Evolutionary conservation across 768 basidiomycete genomes (phyloP), one percentile per base, ranked within the genome.

Genomic region (Suillus lakei): DNA sequence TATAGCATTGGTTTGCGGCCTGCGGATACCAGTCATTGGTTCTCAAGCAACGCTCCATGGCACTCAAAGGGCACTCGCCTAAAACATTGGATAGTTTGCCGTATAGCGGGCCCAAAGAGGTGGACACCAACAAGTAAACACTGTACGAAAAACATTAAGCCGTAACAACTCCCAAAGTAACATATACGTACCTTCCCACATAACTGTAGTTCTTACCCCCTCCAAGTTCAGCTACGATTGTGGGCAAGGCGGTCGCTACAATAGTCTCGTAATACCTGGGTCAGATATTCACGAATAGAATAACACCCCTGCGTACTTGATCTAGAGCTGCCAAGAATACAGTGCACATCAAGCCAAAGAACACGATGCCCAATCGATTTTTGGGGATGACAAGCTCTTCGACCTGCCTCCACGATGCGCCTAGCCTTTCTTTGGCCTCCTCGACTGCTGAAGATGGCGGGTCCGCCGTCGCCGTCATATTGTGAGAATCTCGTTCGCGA

Each of bases 171-270:
- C 16, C 28, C 30, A 5, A 36, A 53, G 30, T 30, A 60, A 54
- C 21, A 63, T 18, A 39, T 48, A 59, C 69, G 16, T 60, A 81
- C 81, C 77, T 83, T 50, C 83, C 82, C 12, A 86, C 82, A 84
- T 84, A 86, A 16, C 81, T 77, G 65, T 86, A 85, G 8, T 81
- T 79, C n/a, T 75, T 78, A 1, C 80, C 81, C 4, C 81, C 82
- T 21, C 82, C 80, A 1, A 86, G 72, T 44, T 82, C 76, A 3
- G 74, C 74, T 9, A 82, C 81, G 36, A 85, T 85, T 1, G 84
- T 85, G 2, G 85, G 85, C 16, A 86, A 71, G 5, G 85, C 84
- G 16, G 84, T 85, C 0, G 83, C 76, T 4, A 84, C 82, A 55
- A 83, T 81, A 9, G 81, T 82, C 81, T 83, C 30, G 26, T 4